Evolutionary conservation across 148 eudicot species (phyloP).

Genomic region (Mesembryanthemum crystallinum): DNA sequence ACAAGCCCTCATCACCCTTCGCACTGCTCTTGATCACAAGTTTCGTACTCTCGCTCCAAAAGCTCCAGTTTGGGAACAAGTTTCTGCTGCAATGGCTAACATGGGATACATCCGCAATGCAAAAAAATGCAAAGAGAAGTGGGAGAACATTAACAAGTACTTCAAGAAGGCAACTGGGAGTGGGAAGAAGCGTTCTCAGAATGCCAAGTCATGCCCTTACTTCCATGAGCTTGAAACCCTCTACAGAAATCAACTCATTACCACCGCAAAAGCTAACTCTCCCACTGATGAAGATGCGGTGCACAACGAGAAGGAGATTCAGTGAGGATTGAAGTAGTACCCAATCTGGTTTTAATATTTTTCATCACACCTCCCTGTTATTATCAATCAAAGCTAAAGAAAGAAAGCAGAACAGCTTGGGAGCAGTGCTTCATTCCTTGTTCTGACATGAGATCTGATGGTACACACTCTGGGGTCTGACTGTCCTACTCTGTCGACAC

Average conservation of each 20-base stretch:
- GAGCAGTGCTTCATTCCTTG: not conserved
- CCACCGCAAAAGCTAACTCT: constrained; percentile 3
- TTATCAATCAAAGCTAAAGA: not conserved
- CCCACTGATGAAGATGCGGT: not conserved
- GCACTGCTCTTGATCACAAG: constrained; percentile 43
- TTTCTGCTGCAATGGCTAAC: constrained; percentile 36
- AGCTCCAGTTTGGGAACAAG: constrained; percentile 48
- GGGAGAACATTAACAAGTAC: constrained; percentile 55
- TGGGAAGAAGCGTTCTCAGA: constrained; percentile 26
- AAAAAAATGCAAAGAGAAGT: constrained; percentile 55
- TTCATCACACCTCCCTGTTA: not conserved
- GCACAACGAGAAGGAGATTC: not conserved
- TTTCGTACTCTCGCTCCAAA: constrained; percentile 32
- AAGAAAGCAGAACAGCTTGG: not conserved
- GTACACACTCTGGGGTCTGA: too few species aligned
- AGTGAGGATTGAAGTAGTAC: not conserved
- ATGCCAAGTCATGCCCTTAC: constrained; percentile 43
- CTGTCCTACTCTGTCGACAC: too few species aligned
- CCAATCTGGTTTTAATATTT: not conserved
- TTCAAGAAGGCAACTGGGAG: constrained; percentile 32
- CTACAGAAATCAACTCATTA: constrained; percentile 33
- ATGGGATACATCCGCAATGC: constrained; percentile 49
- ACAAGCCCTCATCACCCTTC: constrained; percentile 47
- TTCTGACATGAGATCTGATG: too few species aligned
- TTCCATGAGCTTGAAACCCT: constrained; percentile 44